A percentile compares a stretch with the other conserved stretches of the same genome.
Conservation (phyloP, 768 basidiomycete species). For the Psilocybe azurescens region DNA sequence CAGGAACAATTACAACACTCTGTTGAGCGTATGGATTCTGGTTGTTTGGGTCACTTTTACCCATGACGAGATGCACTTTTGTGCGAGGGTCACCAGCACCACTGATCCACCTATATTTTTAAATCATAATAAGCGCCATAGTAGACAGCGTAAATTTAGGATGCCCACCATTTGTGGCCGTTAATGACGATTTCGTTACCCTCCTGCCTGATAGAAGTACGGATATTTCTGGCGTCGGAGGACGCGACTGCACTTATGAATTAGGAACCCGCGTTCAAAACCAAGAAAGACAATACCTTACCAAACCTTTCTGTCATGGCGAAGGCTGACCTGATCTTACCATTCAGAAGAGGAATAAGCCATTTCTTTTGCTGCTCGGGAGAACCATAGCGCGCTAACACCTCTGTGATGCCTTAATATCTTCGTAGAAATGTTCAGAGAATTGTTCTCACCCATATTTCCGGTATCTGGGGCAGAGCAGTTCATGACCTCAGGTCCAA, state of each 20-base stretch:
- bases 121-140: neutral
- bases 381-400: slow-evolving; percentile 93
- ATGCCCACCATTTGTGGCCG: slow-evolving; percentile 89
- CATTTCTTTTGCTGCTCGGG: slow-evolving; percentile 91
- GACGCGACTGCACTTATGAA: slow-evolving; percentile 67
- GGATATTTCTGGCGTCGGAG: slow-evolving; percentile 95
- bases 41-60: slow-evolving; percentile 92
- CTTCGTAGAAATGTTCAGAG: neutral
- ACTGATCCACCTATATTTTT: slow-evolving; percentile 84
- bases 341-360: slow-evolving; percentile 86
- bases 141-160: neutral
- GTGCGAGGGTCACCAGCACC: slow-evolving; percentile 95
- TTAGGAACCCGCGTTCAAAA: slow-evolving; percentile 6
- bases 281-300: slow-evolving; percentile 29
- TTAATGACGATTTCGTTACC: slow-evolving; percentile 91
- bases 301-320: slow-evolving; percentile 97
- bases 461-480: slow-evolving; percentile 98
- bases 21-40: slow-evolving; percentile 81
- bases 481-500: slow-evolving; percentile 88
- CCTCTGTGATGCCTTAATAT: slow-evolving; percentile 62
- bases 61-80: slow-evolving; percentile 91
- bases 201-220: slow-evolving; percentile 82
- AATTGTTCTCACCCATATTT: slow-evolving; percentile 82
- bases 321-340: slow-evolving; percentile 95
- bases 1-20: slow-evolving; percentile 94